Conservation (phyloP, 179 eudicot genomes). For the Silene vulgaris region DNA sequence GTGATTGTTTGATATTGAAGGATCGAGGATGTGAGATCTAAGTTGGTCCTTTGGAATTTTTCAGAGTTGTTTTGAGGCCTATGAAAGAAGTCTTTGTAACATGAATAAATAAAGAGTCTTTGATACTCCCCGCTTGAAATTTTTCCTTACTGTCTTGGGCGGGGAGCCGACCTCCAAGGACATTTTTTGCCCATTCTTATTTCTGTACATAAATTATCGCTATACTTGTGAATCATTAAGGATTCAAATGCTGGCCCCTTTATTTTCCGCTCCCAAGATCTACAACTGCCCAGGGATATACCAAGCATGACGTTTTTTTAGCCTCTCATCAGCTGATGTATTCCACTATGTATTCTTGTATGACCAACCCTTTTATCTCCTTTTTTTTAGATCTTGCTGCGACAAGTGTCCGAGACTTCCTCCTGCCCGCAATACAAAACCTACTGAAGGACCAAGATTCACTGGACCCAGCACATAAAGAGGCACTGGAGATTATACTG, state of each 20-base stretch:
- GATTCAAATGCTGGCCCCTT: not conserved
- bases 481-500: constrained; percentile 78
- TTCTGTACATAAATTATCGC: no score
- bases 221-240: not conserved
- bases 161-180: no score
- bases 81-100: not conserved
- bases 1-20: constrained; percentile 12
- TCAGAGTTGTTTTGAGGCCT: constrained; percentile 6
- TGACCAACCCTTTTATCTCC: constrained; percentile 10
- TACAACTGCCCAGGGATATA: not conserved
- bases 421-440: constrained; percentile 81
- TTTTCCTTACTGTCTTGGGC: not conserved
- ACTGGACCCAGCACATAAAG: constrained; percentile 98
- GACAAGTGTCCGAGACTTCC: constrained; percentile 68
- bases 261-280: not conserved
- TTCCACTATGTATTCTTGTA: not conserved
- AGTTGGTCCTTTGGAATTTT: constrained; percentile 1
- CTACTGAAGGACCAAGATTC: constrained; percentile 82
- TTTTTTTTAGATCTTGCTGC: constrained; percentile 63
- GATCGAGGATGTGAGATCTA: not conserved
- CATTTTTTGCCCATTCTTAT: no score
- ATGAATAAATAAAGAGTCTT: not conserved
- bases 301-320: not conserved
- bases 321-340: not conserved
- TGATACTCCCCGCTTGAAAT: not conserved